Evolutionary conservation across 2,329 filamentous ascomycete species (phyloP), one percentile per base, ranked within the genome.

Genomic region (Aspergillus awamori): DNA sequence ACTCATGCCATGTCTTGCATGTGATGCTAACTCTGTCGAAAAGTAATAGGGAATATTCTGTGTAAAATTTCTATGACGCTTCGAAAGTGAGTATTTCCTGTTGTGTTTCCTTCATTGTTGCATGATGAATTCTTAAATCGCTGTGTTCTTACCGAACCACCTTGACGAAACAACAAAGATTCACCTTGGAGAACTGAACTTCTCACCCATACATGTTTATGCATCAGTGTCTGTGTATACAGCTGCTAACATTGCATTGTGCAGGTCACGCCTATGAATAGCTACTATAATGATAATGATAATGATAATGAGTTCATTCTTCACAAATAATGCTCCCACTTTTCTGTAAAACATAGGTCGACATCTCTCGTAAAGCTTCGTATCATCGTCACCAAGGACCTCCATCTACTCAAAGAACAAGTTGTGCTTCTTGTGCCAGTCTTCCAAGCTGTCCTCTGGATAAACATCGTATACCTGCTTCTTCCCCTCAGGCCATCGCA

Each of bases 161-260:
- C 69, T 83, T 87, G 85, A 85, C 79, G 84, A 87, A 79, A 83
- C 73, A 81, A 74, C 67, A 66, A 72, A 76, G 75, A 69, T 83
- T 86, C 84, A 87, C 83, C 83, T 87, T 87, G 85, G 85, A 87
- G 85, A 87, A 81, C 85, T 87, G 85, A 87, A 70, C 65, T 53
- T 63, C 63, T 60, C 53, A 62, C 57, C 57, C 52, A 58, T 45
- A 45, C 17, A 26, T 55, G 20, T 56, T 57, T 36, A 33, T 47
- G n/a, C 28, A 48, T 49, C 43, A 47, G 24, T 36, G 26, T 22
- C 15, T 56, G 39, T 53, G 63, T 62, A 43, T 64, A 58, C 62
- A 39, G 22, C 57, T 69, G 70, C 71, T 75, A 71, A 75, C 65
- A 45, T 39, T 33, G 48, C 24, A 60, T 59, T 58, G 45, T 55